Conservation (phyloP, 2,329 filamentous ascomycete species). For the Epichloe gansuensis region DNA sequence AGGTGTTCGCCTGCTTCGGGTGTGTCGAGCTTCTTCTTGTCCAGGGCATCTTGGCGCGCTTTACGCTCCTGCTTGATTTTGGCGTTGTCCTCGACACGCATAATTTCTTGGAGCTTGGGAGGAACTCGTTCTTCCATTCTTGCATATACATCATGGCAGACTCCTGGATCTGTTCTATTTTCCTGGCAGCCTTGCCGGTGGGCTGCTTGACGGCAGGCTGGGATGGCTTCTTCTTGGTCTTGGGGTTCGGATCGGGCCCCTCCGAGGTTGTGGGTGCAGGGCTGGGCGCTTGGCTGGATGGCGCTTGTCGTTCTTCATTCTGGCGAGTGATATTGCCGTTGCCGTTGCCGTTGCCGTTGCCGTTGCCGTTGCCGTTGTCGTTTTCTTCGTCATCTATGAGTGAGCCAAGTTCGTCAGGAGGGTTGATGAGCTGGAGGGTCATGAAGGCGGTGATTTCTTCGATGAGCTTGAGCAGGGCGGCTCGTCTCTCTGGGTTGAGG, state of each 20-base stretch:
- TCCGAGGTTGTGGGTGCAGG: not conserved
- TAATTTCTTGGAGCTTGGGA: constrained; percentile 59
- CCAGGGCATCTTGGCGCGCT: constrained; percentile 31
- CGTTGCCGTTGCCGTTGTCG: not conserved
- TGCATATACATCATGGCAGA: constrained; percentile 59
- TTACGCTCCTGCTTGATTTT: constrained; percentile 35
- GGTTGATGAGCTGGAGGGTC: constrained; percentile 36
- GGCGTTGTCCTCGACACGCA: constrained; percentile 36
- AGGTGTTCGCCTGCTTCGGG: constrained; percentile 26
- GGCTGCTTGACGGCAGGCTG: not conserved
- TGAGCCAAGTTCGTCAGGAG: constrained; percentile 18
- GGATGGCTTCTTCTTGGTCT: constrained; percentile 4
- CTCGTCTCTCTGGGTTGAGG: constrained; percentile 39
- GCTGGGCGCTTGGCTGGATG: constrained; percentile 7
- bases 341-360: not conserved
- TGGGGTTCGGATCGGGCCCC: not conserved
- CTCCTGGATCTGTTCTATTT: constrained; percentile 25
- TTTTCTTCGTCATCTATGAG: constrained; percentile 12
- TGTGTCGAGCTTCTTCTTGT: constrained; percentile 21
- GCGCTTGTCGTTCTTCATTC: not conserved
- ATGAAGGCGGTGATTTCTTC: constrained; percentile 42
- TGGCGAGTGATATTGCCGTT: not conserved
- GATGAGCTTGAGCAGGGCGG: constrained; percentile 38
- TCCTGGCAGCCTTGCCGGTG: constrained; percentile 11
- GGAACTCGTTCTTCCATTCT: constrained; percentile 62